Evolutionary conservation across 2,329 filamentous ascomycete genomes (phyloP).

Genomic region (Aspergillus caelatus): DNA sequence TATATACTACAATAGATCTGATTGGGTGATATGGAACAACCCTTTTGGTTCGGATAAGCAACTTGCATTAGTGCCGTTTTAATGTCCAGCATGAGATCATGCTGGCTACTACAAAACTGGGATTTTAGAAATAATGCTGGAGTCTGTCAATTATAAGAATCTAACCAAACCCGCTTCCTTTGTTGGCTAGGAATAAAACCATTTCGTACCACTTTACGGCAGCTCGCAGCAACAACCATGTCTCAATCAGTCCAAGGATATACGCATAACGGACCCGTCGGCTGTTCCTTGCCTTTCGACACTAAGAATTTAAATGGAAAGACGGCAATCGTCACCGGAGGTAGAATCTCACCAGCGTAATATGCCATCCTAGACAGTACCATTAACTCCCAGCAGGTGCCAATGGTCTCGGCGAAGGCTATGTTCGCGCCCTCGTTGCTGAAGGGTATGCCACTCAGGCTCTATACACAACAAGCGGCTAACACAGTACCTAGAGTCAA

Average conservation of each 20-base stretch:
- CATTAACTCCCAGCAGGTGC: background rate
- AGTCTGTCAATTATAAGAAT: background rate
- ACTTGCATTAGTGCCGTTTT: background rate
- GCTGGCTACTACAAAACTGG: background rate
- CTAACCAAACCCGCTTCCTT: background rate
- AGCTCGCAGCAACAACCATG: background rate
- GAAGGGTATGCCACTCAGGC: background rate
- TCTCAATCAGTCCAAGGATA: background rate
- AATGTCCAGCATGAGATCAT: background rate
- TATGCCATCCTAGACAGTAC: too few relatives aligned
- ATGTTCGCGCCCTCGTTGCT: constrained; percentile 7
- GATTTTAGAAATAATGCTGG: background rate
- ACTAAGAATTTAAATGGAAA: constrained; percentile 28
- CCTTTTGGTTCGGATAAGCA: background rate
- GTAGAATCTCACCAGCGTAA: background rate
- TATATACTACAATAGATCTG: too few relatives aligned
- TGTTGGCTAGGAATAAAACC: accelerated
- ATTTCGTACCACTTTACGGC: background rate
- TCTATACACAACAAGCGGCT: background rate
- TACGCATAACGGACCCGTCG: constrained; percentile 3
- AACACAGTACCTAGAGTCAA: background rate
- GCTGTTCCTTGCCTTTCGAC: background rate
- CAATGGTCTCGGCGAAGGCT: constrained; percentile 10
- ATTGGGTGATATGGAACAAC: too few relatives aligned
- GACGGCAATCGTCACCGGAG: constrained; percentile 34